Evolutionary conservation across 257 asterid genomes (phyloP), one percentile per base, ranked within the genome.

Genomic region (Rhazya stricta): DNA sequence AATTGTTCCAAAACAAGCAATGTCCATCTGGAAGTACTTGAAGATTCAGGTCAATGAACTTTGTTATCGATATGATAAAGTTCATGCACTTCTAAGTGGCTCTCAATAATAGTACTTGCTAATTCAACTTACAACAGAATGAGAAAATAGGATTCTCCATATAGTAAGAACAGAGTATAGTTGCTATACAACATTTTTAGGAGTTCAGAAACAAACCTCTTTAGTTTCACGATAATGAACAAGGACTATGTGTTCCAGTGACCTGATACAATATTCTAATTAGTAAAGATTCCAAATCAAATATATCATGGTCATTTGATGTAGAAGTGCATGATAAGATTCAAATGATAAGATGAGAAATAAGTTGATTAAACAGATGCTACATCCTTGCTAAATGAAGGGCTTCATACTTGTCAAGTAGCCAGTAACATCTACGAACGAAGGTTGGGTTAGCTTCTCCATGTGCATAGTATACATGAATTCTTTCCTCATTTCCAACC

Each of bases 351-450:
- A 77, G 9, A 27, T 56, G 61, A 73, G 42, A 75, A 75, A 68
- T 68, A 70, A 69, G 75, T 65, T 69, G 53, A 72, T 42, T 34
- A 42, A 74, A 21, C 43, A 51, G 50, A 37, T 43, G 61, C 71
- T 74, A 25, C 74, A 71, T 36, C 76, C 66, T 50, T 54, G 51
- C 77, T 36, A 57, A 77, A 72, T 54, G 77, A 79, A 67, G 11
- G 13, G 73, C 60, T 76, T 50, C 96, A 81, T 90, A 94, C 99
- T 94, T 94, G 86, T 94, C 98, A 71, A 94, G 97, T 67, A 94
- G 89, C 99, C 99, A 94, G 83, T 92, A 94, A 81, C 99, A 94
- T 88, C 99, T 89, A 76, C 99, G 97, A 70, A 92, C 99, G 85
- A 94, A 94, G 69, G 98, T 94, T 42, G 94, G 84, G 63, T 81